These are phyloP conservation scores for Globisporangium sylvaticum DNA, from an alignment of 352 stramenopile species.

Conservation along the genomic window DNA sequence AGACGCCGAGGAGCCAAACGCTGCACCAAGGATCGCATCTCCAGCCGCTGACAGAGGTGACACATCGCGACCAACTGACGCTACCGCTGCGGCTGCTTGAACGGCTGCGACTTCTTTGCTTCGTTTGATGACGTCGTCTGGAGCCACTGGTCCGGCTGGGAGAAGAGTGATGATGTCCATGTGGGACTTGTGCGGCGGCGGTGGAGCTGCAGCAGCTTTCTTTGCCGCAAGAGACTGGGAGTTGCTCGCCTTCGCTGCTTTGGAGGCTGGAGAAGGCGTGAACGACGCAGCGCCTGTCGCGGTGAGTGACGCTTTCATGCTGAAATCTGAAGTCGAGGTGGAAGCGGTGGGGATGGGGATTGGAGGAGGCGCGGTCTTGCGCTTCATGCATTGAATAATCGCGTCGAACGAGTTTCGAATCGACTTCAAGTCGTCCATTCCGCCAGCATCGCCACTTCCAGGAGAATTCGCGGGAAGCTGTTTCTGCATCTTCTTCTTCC, in stretches of 20 bases:
- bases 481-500: constrained; percentile 45
- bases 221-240: constrained; percentile 15
- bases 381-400: constrained; percentile 86
- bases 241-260: constrained; percentile 7
- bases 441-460: constrained; percentile 18
- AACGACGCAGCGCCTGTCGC: constrained; percentile 9
- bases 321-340: constrained; percentile 10
- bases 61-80: constrained; percentile 42
- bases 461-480: constrained; percentile 16
- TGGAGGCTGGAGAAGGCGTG: constrained; percentile 14
- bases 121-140: constrained; percentile 85
- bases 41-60: constrained; percentile 43
- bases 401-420: constrained; percentile 78
- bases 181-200: constrained; percentile 72
- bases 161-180: constrained; percentile 68
- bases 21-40: constrained; percentile 46
- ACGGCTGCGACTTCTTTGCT: constrained; percentile 80
- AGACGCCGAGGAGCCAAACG: constrained; percentile 37
- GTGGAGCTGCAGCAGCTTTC: constrained; percentile 27
- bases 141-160: constrained; percentile 40
- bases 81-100: constrained; percentile 65
- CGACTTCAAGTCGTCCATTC: constrained; percentile 70
- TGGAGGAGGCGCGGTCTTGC: constrained; percentile 63
- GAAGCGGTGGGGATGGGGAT: constrained; percentile 53
- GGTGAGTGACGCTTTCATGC: constrained; percentile 16